Conservation (phyloP, 2,329 filamentous ascomycete species). For the Fulvia fulva region DNA sequence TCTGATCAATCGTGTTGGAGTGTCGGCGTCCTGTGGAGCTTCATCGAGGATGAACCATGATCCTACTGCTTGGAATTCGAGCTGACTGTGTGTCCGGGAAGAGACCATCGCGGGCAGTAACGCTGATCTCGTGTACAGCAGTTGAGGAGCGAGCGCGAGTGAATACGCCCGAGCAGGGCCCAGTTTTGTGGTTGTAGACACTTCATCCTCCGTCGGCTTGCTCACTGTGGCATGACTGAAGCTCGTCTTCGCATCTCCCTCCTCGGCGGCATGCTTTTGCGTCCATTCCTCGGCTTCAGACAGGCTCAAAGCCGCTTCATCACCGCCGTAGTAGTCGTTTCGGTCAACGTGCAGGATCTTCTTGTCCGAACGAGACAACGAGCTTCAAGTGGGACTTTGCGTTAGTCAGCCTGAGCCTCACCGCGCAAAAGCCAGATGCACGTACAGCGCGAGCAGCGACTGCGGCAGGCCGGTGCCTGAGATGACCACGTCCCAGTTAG, state of each 20-base stretch:
- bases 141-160: constrained; percentile 75
- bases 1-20: constrained; percentile 39
- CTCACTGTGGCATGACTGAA: constrained; percentile 35
- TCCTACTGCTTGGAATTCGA: constrained; percentile 90
- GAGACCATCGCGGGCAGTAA: constrained; percentile 80
- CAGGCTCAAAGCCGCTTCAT: constrained; percentile 80
- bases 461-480: constrained; percentile 51
- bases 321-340: constrained; percentile 82
- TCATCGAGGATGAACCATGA: constrained; percentile 76
- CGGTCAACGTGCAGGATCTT: constrained; percentile 85
- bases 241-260: neutral
- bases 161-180: constrained; percentile 70
- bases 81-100: constrained; percentile 79
- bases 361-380: constrained; percentile 86
- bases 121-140: constrained; percentile 78
- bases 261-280: constrained; percentile 32
- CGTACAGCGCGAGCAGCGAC: constrained; percentile 53
- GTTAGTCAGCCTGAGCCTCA: constrained; percentile 61
- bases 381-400: constrained; percentile 60
- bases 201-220: constrained; percentile 26
- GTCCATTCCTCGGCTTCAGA: constrained; percentile 77
- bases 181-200: constrained; percentile 39
- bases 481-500: constrained; percentile 52
- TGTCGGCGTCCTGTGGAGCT: neutral
- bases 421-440: constrained; percentile 18